phyloP scores from a whole-genome alignment of 129 eudicot species.

The Lactuca sativa region DNA sequence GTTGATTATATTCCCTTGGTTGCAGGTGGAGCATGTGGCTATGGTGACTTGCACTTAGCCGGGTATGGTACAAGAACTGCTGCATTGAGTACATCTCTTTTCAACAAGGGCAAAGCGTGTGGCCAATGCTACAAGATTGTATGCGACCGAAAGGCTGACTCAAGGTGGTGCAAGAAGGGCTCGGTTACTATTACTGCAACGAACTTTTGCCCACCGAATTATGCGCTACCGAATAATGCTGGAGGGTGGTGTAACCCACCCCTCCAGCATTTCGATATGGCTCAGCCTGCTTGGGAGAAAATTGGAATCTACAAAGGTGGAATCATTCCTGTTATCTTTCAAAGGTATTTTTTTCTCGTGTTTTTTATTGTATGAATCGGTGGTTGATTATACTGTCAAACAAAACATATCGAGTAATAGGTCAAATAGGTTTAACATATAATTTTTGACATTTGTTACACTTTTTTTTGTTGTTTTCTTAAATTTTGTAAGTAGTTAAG shows the following conservation, averaged over 20 bases:
- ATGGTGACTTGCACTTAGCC: slow-evolving; percentile 63
- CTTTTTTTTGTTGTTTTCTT: not conserved
- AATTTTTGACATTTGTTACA: not conserved
- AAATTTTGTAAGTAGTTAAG: not conserved
- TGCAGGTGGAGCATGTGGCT: slow-evolving; percentile 89
- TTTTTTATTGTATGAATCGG: not conserved
- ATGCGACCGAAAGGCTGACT: slow-evolving; percentile 55
- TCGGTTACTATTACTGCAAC: slow-evolving; percentile 78
- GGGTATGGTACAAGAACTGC: slow-evolving; percentile 80
- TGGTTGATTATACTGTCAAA: not conserved
- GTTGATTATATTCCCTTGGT: not conserved
- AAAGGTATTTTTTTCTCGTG: slow-evolving; percentile 37
- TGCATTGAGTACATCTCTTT: slow-evolving; percentile 77
- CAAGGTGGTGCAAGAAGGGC: slow-evolving; percentile 65
- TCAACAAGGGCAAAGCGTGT: slow-evolving; percentile 69
- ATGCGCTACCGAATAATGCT: slow-evolving; percentile 26
- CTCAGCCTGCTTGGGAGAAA: slow-evolving; percentile 92
- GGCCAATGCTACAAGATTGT: slow-evolving; percentile 71
- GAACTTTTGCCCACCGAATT: slow-evolving; percentile 81
- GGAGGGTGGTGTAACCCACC: slow-evolving; percentile 96
- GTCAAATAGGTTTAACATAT: too few species aligned
- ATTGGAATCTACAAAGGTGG: slow-evolving; percentile 73
- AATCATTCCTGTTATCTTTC: slow-evolving; percentile 61
- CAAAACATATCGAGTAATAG: not conserved
- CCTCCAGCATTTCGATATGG: slow-evolving; percentile 85